Evolutionary conservation across 2,329 filamentous ascomycete genomes (phyloP), one percentile per base, ranked within the genome.

Genomic region (Fusarium coffeatum): DNA sequence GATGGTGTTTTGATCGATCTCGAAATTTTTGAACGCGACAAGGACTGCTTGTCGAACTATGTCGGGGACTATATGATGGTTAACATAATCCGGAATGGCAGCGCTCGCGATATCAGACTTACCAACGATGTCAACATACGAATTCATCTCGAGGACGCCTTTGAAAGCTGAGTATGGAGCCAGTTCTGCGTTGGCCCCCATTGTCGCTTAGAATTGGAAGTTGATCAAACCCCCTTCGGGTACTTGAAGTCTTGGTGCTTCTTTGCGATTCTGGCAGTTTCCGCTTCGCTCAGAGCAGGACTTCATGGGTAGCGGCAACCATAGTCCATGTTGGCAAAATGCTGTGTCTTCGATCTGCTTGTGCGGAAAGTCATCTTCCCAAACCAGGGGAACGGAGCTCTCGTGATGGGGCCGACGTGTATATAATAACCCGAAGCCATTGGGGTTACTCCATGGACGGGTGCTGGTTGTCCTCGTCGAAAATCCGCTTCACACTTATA

Each of bases 11-110:
- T 3, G 25, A 10, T 9, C 12, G 1, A 37, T 2, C 34, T 37
- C 10, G 0, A 49, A 41, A 22, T 1, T 6, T 4, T 51, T 6
- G 0, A 6, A 13, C 0, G 16, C 32, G 1, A 25, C 25, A 5
- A 41, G 15, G 1, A 32, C 55, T 9, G 34, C 12, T 2, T 32
- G n/a, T 1, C 9, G 8, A 8, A 53, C 5, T 0, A 54, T 11
- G 0, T 42, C 47, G 5, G 32, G 8, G 0, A 42, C 55, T 30
- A 18, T 2, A 6, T 3, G 6, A 6, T 3, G 9, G 9, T 51
- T 20, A 51, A 34, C 3, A 3, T 8, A 18, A 15, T 4, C 2
- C 5, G 23, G 23, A 23, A 23, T 23, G 23, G 23, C 23, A 23
- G 23, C 23, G 23, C 23, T 23, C 23, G 23, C 4, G 23, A 23